Evolutionary conservation across 2,329 filamentous ascomycete genomes (phyloP), one percentile per base, ranked within the genome.

Genomic region (Fusarium hostae): DNA sequence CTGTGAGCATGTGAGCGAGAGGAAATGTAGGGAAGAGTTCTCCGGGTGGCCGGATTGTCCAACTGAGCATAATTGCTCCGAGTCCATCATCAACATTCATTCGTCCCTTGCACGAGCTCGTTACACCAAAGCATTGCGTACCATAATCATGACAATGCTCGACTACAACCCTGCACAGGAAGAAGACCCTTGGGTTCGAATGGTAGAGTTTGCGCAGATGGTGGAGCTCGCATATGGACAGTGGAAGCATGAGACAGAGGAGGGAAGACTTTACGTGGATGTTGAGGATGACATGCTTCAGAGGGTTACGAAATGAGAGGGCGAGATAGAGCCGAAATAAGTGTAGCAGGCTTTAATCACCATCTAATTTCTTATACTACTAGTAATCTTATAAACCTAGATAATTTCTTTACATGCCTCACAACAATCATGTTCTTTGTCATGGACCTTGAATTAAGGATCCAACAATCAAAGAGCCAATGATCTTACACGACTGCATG

Each of bases 251-350:
- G 47, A 63, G 6, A 81, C 77, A 1, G 71, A 76, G 2, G 80
- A 80, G 18, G 81, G 80, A 3, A 59, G 24, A 40, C 57, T 73
- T 10, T 79, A 80, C 63, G 63, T 75, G n/a, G 81, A 83, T 61
- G 64, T 80, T 18, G 79, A 77, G 16, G 77, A 77, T 59, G 75
- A 75, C 26, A 59, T 77, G 69, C 56, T 41, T 39, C 56, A 34
- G 34, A 50, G 60, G 59, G 54, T 12, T 41, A 10, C 35, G n/a
- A 39, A 26, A 16, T 26, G 44, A 37, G 39, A n/a, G 18, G 18
- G 15, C 7, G 6, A 30, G 20, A 16, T 20, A n/a, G 11, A 37
- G 9, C 4, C 26, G 6, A 24, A 26, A 34, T 12, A 16, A n/a
- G 13, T 26, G 15, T 22, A 22, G 2, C 22, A 32, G 22, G 30